These are phyloP conservation scores for Boletus mariae DNA, from an alignment of 1,284 basidiomycete species.

Conservation along the genomic window DNA sequence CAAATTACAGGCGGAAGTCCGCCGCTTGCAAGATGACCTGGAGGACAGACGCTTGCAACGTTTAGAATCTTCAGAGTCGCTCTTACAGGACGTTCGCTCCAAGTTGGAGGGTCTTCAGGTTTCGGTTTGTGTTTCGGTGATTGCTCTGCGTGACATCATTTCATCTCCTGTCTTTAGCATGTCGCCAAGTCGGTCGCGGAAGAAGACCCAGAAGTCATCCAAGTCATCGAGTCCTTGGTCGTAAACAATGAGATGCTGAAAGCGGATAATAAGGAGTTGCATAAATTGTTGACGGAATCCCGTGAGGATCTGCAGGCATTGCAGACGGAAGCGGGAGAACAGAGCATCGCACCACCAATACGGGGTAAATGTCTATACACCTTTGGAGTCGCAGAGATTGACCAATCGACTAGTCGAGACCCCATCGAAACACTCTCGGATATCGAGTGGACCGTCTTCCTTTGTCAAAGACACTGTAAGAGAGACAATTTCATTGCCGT, in stretches of 20 bases:
- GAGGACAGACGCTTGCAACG: slow-evolving; percentile 65
- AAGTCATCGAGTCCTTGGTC: slow-evolving; percentile 76
- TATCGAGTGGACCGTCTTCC: slow-evolving; percentile 41
- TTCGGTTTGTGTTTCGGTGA: slow-evolving; percentile 39
- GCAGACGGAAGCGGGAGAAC: slow-evolving; percentile 74
- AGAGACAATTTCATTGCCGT: not conserved
- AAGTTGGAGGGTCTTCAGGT: slow-evolving; percentile 62
- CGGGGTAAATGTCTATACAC: slow-evolving; percentile 34
- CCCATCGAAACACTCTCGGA: slow-evolving; percentile 40
- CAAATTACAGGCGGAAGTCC: slow-evolving; percentile 72
- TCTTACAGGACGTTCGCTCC: slow-evolving; percentile 68
- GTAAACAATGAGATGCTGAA: slow-evolving; percentile 80
- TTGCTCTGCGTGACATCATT: not conserved
- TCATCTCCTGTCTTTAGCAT: slow-evolving; percentile 35
- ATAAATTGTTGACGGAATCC: slow-evolving; percentile 66
- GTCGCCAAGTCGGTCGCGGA: slow-evolving; percentile 39
- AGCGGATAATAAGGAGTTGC: slow-evolving; percentile 76
- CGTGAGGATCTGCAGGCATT: slow-evolving; percentile 72
- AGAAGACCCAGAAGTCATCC: slow-evolving; percentile 58
- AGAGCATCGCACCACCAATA: slow-evolving; percentile 45
- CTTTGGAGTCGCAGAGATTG: not conserved
- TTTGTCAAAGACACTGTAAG: slow-evolving; percentile 38
- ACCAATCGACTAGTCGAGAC: slow-evolving; percentile 34
- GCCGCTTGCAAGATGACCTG: slow-evolving; percentile 56
- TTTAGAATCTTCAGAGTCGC: slow-evolving; percentile 67